Percentiles rank a stretch among this genome's conserved stretches.
phyloP scores from a whole-genome alignment of 1,284 basidiomycete genomes.

The Coniophora puteana region DNA sequence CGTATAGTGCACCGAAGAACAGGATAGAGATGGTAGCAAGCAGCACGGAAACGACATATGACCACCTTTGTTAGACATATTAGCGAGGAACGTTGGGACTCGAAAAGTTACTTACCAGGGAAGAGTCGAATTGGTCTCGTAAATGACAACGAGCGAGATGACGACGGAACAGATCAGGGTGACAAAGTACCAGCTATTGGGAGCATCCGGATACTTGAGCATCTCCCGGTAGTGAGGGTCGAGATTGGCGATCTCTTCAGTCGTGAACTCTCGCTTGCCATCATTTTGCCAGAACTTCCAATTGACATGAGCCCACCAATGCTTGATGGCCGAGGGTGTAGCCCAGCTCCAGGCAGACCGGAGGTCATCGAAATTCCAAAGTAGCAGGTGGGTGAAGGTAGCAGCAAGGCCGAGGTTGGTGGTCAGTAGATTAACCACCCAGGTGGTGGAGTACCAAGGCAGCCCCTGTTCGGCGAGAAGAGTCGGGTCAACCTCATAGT shows the following conservation, averaged over 20 bases:
- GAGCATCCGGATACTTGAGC: slow-evolving; percentile 40
- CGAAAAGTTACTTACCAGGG: slow-evolving; percentile 30
- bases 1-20: slow-evolving; percentile 40
- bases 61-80: slow-evolving; percentile 28
- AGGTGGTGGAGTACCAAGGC: slow-evolving; percentile 24
- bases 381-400: slow-evolving; percentile 40
- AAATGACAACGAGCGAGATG: slow-evolving; percentile 37
- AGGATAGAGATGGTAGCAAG: slow-evolving; percentile 37
- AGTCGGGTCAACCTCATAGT: slow-evolving; percentile 37
- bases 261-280: slow-evolving; percentile 26
- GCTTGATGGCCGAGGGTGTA: slow-evolving; percentile 27
- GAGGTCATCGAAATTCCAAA: slow-evolving; percentile 41
- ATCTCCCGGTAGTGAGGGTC: slow-evolving; percentile 46
- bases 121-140: slow-evolving; percentile 40
- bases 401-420: slow-evolving; percentile 32
- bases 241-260: slow-evolving; percentile 23
- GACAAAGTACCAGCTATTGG: slow-evolving; percentile 38
- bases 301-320: slow-evolving; percentile 31
- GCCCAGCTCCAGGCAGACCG: slow-evolving; percentile 38
- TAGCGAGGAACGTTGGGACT: neutral
- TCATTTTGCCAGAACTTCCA: slow-evolving; percentile 37
- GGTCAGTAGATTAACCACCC: slow-evolving; percentile 28
- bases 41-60: slow-evolving; percentile 33
- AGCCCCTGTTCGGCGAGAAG: slow-evolving; percentile 35
- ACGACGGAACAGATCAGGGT: slow-evolving; percentile 32